phyloP scores from a whole-genome alignment of 2,329 filamentous ascomycete genomes.

The Magnaporthiopsis poae region DNA sequence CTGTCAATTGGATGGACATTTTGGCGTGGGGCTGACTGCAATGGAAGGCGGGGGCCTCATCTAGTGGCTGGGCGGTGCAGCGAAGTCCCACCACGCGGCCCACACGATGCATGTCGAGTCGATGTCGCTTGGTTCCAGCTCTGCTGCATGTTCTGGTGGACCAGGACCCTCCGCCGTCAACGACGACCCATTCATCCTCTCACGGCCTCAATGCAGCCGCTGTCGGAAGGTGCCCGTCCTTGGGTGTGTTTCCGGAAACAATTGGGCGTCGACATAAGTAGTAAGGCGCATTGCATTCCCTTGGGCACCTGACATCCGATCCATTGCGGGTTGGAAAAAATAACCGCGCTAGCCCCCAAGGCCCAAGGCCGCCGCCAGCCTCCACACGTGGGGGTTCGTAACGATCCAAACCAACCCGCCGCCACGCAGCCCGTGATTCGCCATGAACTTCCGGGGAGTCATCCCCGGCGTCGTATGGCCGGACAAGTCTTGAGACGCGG shows the following conservation, averaged over 20 bases:
- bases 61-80: neutral
- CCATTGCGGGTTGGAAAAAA: no score
- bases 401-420: neutral
- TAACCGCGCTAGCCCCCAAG: no score
- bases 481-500: no score
- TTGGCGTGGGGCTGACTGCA: neutral
- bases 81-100: neutral
- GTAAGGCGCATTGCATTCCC: no score
- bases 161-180: neutral
- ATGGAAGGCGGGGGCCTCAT: neutral
- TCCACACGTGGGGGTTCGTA: neutral
- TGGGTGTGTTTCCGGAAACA: no score
- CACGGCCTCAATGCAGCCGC: no score
- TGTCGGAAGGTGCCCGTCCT: no score
- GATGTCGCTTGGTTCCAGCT: neutral
- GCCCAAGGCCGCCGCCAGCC: neutral
- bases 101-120: neutral
- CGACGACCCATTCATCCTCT: no score
- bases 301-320: no score
- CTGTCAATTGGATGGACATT: neutral
- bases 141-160: neutral
- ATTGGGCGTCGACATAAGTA: no score
- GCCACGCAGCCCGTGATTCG: neutral
- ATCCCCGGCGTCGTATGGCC: no score
- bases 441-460: neutral